Evolutionary conservation across 2,329 filamentous ascomycete species (phyloP), one percentile per base, ranked within the genome.

Genomic region (Fusarium sp.): DNA sequence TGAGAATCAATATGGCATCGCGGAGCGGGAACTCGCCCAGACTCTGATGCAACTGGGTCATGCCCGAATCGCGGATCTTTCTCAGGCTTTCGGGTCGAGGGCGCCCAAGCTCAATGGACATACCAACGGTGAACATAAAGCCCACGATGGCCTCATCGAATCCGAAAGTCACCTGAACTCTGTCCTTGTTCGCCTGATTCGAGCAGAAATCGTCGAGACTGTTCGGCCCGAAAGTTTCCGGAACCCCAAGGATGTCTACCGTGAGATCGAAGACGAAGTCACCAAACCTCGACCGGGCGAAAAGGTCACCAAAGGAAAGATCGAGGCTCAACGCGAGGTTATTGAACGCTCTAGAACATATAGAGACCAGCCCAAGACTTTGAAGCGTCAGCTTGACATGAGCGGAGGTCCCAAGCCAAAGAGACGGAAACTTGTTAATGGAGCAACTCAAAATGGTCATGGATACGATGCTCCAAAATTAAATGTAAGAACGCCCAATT

Each of bases 21-120:
- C 91, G 70, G 94, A 94, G 35, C 90, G 91, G 63, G 90, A 91
- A 69, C 86, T 98, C 42, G 88, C 96, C 66, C 90, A 93, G 75
- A 92, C 91, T 35, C 84, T 98, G 45, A 84, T 97, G 68, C 87
- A 91, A 61, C 86, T 95, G 24, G 95, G 95, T 4, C 93, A 96
- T 82, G 92, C 92, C 35, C 91, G 89, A 78, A 86, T 95, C 38
- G 88, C 86, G 45, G 91, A 95, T 75, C 85, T 95, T 47, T 86
- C 87, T n/a, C 88, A 91, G 41, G 89, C 91, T 24, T 93, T 91
- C 76, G 78, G 79, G 31, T 79, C 82, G 9, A 79, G 84, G 76
- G 75, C 76, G 24, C 79, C 80, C 11, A 80, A 81, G 68, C 67
- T 75, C 30, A 82, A 83, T 41, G 79, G 82, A 2, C 78, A 82